Conservation (phyloP, 352 stramenopile genomes). For the Globisporangium viniferum region DNA sequence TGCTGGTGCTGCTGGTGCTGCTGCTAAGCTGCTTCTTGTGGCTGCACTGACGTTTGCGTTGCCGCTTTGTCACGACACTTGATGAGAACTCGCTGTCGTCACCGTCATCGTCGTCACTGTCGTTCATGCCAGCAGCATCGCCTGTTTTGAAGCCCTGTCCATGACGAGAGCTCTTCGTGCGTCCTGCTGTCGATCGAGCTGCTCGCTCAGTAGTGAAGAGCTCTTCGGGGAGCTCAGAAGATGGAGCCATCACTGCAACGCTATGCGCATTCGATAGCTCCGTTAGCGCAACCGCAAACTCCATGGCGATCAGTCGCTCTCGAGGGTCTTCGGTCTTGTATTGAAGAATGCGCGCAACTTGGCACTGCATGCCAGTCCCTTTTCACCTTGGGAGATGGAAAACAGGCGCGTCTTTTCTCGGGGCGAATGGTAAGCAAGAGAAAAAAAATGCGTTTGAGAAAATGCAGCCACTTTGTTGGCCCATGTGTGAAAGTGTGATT, state of each 20-base stretch:
- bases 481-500: background rate
- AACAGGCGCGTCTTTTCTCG: background rate
- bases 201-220: background rate
- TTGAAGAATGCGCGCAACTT: background rate
- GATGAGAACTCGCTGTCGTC: background rate
- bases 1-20: background rate
- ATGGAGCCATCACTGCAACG: background rate
- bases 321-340: background rate
- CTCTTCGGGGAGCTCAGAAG: background rate
- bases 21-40: constrained; percentile 1
- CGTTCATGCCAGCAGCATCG: too few species aligned
- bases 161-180: background rate
- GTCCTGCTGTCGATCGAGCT: background rate
- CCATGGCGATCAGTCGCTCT: background rate
- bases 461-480: background rate
- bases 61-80: background rate
- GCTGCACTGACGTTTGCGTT: background rate
- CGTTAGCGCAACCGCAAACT: background rate
- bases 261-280: background rate
- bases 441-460: background rate
- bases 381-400: background rate
- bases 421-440: background rate
- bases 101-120: background rate
- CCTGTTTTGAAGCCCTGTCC: background rate
- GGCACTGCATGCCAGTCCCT: background rate